Base-by-base conservation (phyloP, 1,284 basidiomycete genomes). In the Pseudozyma pruni region DNA sequence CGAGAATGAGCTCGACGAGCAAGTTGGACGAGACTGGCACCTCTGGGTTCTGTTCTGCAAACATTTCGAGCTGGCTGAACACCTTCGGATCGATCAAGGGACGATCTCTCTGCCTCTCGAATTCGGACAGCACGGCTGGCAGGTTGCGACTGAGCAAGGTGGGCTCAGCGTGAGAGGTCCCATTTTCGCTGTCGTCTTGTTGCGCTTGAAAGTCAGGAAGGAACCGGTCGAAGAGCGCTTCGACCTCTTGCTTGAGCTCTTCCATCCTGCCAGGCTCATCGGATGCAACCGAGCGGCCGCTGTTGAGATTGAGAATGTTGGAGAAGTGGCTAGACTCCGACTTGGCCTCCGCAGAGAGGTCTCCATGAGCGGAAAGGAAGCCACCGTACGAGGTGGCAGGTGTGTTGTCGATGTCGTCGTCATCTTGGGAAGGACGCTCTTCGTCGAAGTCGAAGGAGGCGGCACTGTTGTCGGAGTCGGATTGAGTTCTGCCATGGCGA, bases 1-100 rank as follows among this genome's bases (percentile, higher is more conserved):
- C 62, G 20, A 61, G 58, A 40, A 72, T 66, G 47, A 72, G 58
- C 13, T 59, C 55, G 50, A 72, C 63, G 22, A 72, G 57, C 47
- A 59, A 55, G 40, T 55, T 52, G 58, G 69, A 62, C 1, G 62
- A 56, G 44, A 72, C 55, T 32, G 69, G 69, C 8, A 58, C 58
- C 23, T 72, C 50, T 3, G 63, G 63, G 20, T 72, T 72, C 48
- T 62, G 50, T 8, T 46, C 52, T 37, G 46, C 57, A 39, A 72
- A 67, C 1, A 47, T 50, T 23, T 62, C 54, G n/a, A 72, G 62
- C 29, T 59, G 54, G 33, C 58, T 52, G 55, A 40, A 62, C 17
- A 58, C 55, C 20, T 57, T 58, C 5, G 69, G 54, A 17, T 72
- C 62, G 44, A 72, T 58, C 27, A 72, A 35, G 2, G 69, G 63